Base-by-base conservation (phyloP, 768 basidiomycete genomes). In the Plicaturopsis crispa region DNA sequence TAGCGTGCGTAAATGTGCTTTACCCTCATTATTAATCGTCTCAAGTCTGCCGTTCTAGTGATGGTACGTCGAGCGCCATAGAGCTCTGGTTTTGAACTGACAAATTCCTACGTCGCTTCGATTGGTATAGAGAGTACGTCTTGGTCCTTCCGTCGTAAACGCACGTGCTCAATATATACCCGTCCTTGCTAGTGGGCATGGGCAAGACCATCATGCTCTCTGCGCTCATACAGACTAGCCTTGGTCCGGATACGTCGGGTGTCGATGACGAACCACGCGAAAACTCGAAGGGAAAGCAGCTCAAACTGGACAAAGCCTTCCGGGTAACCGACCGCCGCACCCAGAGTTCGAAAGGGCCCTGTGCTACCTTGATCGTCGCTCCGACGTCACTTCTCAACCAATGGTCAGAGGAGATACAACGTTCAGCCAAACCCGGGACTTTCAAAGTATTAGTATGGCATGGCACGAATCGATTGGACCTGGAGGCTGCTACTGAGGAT, bases 121-220 rank as follows among this genome's bases (percentile, higher is more conserved):
- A 30, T 14, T 30, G 18, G 10, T 24, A 37, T 19, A 37, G 26
- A 37, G 36, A 22, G 26, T 10, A 14, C 26, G 13, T 10, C n/a
- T 13, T 20, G 10, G 21, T 37, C 36, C 7, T 18, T 12, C 6
- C 10, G 28, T 30, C 28, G 6, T 24, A 37, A 24, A 37, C 36
- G 36, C 30, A 26, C 18, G 24, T 24, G 16, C 17, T 14, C 18
- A 4, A 12, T 11, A 4, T 16, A 3, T 14, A 39, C 11, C 42
- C 38, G 18, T 22, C 19, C 28, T 30, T 45, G 8, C 31, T 38
- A 89, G 87, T 92, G 89, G 89, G 89, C n/a, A 84, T 93, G 78
- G 90, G 90, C 5, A 93, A 93, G 63, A 90, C 89, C 1, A 91
- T 92, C 47, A 92, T 92, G 87, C 59, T 96, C 23, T 87, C 91